phyloP scores from a whole-genome alignment of 225 moss, liverwort and hornwort genomes.

The Bryum argenteum region DNA sequence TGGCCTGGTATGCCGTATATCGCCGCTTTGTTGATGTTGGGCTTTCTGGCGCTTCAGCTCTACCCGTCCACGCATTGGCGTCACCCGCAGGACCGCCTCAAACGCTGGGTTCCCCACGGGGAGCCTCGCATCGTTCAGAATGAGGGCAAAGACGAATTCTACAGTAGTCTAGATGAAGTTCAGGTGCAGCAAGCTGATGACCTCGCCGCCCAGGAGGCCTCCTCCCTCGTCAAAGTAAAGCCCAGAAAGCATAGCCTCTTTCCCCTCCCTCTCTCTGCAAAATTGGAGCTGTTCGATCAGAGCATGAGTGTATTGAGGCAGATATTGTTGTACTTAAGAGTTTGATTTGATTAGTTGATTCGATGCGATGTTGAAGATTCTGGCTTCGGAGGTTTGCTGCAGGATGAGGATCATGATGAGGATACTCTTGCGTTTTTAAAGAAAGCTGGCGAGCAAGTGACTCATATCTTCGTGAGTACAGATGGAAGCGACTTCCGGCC shows the following conservation, averaged over 20 bases:
- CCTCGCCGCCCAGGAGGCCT: slow-evolving; percentile 35
- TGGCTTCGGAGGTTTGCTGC: slow-evolving; percentile 14
- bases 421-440: slow-evolving; percentile 45
- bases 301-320: too few relatives aligned
- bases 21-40: slow-evolving; percentile 48
- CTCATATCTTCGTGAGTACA: slow-evolving; percentile 69
- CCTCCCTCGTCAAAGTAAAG: slow-evolving; percentile 12
- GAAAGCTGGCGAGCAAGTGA: slow-evolving; percentile 48
- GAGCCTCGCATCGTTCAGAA: slow-evolving; percentile 35
- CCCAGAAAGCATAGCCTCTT: background rate
- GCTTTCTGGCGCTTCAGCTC: slow-evolving; percentile 75
- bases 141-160: slow-evolving; percentile 43
- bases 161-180: slow-evolving; percentile 50
- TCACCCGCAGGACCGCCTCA: slow-evolving; percentile 59
- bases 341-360: too few relatives aligned
- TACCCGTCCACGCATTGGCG: slow-evolving; percentile 78
- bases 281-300: too few relatives aligned
- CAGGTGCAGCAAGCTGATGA: slow-evolving; percentile 49
- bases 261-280: background rate
- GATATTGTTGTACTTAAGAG: too few relatives aligned
- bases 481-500: slow-evolving; percentile 77
- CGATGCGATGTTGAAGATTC: too few relatives aligned
- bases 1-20: slow-evolving; percentile 65
- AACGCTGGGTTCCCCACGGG: slow-evolving; percentile 54
- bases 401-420: slow-evolving; percentile 60